Evolutionary conservation across 2,329 filamentous ascomycete species (phyloP).

Genomic region (Beauveria asiatica): DNA sequence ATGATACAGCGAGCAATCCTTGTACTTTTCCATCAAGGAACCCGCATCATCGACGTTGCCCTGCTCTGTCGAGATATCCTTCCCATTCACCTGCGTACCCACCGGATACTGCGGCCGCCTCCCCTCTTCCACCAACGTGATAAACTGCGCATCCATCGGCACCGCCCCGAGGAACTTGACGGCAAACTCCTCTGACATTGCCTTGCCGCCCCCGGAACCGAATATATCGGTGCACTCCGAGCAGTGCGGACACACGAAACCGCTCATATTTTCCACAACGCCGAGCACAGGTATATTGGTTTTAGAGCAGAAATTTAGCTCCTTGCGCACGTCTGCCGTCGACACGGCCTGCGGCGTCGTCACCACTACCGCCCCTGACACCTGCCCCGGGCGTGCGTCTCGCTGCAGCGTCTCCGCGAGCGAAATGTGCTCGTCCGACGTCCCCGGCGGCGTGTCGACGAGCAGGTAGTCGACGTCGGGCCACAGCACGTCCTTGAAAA

Average conservation of each 20-base stretch:
- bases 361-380: slow-evolving; percentile 85
- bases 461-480: slow-evolving; percentile 80
- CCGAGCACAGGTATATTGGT: slow-evolving; percentile 72
- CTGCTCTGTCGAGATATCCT: slow-evolving; percentile 37
- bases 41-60: slow-evolving; percentile 17
- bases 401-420: slow-evolving; percentile 76
- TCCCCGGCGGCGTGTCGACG: slow-evolving; percentile 93
- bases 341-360: slow-evolving; percentile 94
- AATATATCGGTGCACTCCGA: slow-evolving; percentile 90
- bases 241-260: slow-evolving; percentile 74
- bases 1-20: slow-evolving; percentile 58
- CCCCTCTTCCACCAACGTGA: slow-evolving; percentile 73
- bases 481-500: slow-evolving; percentile 88
- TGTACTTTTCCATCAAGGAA: slow-evolving; percentile 62
- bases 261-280: slow-evolving; percentile 95
- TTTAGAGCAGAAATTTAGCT: slow-evolving; percentile 87
- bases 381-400: slow-evolving; percentile 53
- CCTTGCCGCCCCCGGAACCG: slow-evolving; percentile 77
- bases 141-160: slow-evolving; percentile 89
- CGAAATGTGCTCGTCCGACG: slow-evolving; percentile 94
- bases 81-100: slow-evolving; percentile 54
- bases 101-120: slow-evolving; percentile 57
- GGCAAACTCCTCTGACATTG: slow-evolving; percentile 79
- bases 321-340: slow-evolving; percentile 88
- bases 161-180: slow-evolving; percentile 80